Percentiles rank a stretch among this genome's conserved stretches.
Evolutionary conservation across 202 grass and related monocot species (phyloP).

Genomic region (Saccharum hybrid): DNA sequence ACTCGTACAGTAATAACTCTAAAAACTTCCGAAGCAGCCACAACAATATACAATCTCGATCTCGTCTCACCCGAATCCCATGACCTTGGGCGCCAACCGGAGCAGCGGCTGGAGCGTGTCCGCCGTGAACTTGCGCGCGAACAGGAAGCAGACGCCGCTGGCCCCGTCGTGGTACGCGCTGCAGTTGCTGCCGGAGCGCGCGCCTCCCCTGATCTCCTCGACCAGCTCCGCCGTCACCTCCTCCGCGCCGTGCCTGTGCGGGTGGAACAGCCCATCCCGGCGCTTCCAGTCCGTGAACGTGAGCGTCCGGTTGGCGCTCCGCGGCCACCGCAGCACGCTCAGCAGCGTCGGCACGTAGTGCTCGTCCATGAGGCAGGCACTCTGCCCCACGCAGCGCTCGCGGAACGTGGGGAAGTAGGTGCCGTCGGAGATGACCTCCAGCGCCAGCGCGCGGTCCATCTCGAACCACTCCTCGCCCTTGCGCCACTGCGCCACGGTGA

Average conservation of each 20-base stretch:
- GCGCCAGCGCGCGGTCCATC: slow-evolving; percentile 57
- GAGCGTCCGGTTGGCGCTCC: slow-evolving; percentile 54
- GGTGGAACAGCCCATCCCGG: slow-evolving; percentile 29
- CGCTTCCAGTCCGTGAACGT: slow-evolving; percentile 49
- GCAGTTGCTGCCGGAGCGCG: slow-evolving; percentile 37
- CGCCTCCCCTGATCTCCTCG: slow-evolving; percentile 54
- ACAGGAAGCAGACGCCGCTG: slow-evolving; percentile 54
- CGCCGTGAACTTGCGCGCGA: slow-evolving; percentile 74
- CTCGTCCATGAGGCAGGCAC: slow-evolving; percentile 57
- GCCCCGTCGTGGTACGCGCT: slow-evolving; percentile 40
- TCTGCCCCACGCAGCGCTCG: slow-evolving; percentile 19
- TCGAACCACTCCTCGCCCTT: slow-evolving; percentile 73
- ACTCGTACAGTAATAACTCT: background rate
- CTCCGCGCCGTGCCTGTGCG: slow-evolving; percentile 17
- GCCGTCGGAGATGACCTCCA: slow-evolving; percentile 61
- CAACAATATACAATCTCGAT: background rate
- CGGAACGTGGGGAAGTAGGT: slow-evolving; percentile 62
- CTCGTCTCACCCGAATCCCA: slow-evolving; percentile 40
- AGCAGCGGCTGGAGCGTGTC: slow-evolving; percentile 55
- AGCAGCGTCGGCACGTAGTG: slow-evolving; percentile 73
- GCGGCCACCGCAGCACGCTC: slow-evolving; percentile 38
- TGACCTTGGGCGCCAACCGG: slow-evolving; percentile 55
- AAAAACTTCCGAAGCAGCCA: background rate
- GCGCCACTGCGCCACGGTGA: slow-evolving; percentile 60
- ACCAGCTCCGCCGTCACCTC: slow-evolving; percentile 54